phyloP scores from a whole-genome alignment of 805 yeast genomes.

The Cephaloascus albidus region DNA sequence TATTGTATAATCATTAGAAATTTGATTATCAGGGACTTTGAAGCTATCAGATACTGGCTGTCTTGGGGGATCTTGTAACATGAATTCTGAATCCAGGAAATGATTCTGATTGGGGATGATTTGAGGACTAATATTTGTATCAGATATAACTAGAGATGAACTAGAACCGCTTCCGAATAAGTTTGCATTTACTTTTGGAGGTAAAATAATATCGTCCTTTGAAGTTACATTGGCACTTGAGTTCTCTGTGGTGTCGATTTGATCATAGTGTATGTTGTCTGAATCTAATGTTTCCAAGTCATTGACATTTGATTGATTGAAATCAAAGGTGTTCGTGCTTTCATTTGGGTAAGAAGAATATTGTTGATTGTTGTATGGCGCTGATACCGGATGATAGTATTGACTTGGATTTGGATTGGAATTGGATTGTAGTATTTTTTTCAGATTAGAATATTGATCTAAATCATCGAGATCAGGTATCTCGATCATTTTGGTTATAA shows the following conservation, averaged over 20 bases:
- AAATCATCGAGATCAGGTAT: conserved; percentile 31
- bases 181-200: neutral
- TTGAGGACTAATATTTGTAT: neutral
- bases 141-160: neutral
- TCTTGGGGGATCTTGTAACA: neutral
- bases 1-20: neutral
- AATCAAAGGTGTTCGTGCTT: conserved; percentile 1
- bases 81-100: neutral
- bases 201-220: neutral
- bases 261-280: neutral
- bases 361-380: conserved; percentile 3
- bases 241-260: neutral
- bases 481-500: conserved; percentile 27
- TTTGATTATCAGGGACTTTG: neutral
- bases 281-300: conserved; percentile 1
- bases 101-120: neutral
- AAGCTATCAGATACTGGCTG: neutral
- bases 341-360: neutral
- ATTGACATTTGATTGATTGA: neutral
- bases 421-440: conserved; percentile 1
- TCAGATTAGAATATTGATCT: conserved; percentile 4
- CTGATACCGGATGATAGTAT: too few species aligned
- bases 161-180: neutral
- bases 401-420: conserved; percentile 9
- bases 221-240: neutral